phyloP scores from a whole-genome alignment of 306 rosid genomes.

The Lotus japonicus region DNA sequence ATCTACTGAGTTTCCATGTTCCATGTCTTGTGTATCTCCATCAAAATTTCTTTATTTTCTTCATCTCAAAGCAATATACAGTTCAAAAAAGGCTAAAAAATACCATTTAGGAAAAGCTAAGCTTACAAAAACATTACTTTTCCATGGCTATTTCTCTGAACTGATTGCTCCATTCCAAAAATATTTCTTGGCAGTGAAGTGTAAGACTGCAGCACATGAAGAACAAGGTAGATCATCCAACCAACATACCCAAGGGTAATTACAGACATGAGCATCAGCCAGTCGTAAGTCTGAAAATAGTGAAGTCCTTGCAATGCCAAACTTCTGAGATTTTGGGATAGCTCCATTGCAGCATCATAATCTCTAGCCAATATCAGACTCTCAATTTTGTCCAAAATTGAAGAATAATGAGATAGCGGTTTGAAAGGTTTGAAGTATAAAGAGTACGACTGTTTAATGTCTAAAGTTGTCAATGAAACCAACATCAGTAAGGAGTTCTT shows the following conservation, averaged over 20 bases:
- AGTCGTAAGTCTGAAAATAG: slow-evolving; percentile 90
- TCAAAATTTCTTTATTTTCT: not conserved
- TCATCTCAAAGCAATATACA: slow-evolving; percentile 1
- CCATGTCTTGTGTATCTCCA: not conserved
- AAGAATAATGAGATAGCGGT: slow-evolving; percentile 55
- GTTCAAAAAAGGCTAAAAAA: slow-evolving; percentile 16
- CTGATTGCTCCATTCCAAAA: slow-evolving; percentile 41
- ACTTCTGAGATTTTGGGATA: slow-evolving; percentile 61
- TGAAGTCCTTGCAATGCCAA: slow-evolving; percentile 84
- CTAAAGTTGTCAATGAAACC: slow-evolving; percentile 60
- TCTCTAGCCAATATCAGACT: slow-evolving; percentile 49
- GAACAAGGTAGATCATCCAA: slow-evolving; percentile 80
- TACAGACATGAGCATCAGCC: slow-evolving; percentile 87
- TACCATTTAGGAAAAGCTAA: slow-evolving; percentile 24
- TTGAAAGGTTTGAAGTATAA: slow-evolving; percentile 77
- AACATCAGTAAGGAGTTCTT: slow-evolving; percentile 15
- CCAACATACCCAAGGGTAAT: slow-evolving; percentile 81
- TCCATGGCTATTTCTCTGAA: slow-evolving; percentile 40
- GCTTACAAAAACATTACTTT: slow-evolving; percentile 59
- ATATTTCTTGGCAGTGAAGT: slow-evolving; percentile 53
- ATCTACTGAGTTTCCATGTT: not conserved
- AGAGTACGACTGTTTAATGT: slow-evolving; percentile 60
- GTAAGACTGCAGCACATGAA: slow-evolving; percentile 84
- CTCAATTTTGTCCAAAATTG: slow-evolving; percentile 63
- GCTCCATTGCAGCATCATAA: slow-evolving; percentile 61